Evolutionary conservation across 2,329 filamentous ascomycete species (phyloP), one percentile per base, ranked within the genome.

Genomic region (Xylariales sp.): DNA sequence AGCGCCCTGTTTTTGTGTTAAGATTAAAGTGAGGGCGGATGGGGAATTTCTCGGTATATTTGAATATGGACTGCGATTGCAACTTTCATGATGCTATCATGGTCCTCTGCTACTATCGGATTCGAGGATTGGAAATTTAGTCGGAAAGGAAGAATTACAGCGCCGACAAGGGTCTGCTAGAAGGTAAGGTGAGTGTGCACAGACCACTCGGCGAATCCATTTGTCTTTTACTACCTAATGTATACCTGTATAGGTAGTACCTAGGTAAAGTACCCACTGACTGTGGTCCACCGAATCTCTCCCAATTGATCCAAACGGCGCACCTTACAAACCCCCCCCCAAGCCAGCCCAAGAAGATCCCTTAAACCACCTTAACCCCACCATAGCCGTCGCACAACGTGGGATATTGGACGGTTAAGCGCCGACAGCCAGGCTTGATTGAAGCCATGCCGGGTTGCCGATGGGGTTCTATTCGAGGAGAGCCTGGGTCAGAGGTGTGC

Each of bases 381-480:
- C 75, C 71, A 75, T 73, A 52, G 65, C 70, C 69, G 49, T 59
- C 54, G 32, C 65, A 48, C 65, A 67, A 62, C 59, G 71, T 72
- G 67, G 66, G 68, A 74, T 68, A 72, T 69, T 76, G 73, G 72
- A 70, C 69, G 32, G 66, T 54, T 77, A 77, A 77, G 75, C 75
- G 75, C 76, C 73, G 61, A 68, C 69, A 67, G 61, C 58, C 57
- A 60, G 54, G 54, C 41, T 66, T 28, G 48, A 41, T 52, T 32
- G 32, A 48, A 48, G 66, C 59, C 41, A 63, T 62, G 32, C 46
- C 9, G 32, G n/a, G 45, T 32, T 32, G 34, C 39, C 8, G 16
- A 54, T 48, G 64, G 52, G n/a, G 43, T 67, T 61, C 52, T 61
- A 61, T 61, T 63, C 41, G 54, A 62, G 48, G 55, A 55, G 46